Conservation (phyloP, 2,329 filamentous ascomycete species). For the Aulographum hederae region DNA sequence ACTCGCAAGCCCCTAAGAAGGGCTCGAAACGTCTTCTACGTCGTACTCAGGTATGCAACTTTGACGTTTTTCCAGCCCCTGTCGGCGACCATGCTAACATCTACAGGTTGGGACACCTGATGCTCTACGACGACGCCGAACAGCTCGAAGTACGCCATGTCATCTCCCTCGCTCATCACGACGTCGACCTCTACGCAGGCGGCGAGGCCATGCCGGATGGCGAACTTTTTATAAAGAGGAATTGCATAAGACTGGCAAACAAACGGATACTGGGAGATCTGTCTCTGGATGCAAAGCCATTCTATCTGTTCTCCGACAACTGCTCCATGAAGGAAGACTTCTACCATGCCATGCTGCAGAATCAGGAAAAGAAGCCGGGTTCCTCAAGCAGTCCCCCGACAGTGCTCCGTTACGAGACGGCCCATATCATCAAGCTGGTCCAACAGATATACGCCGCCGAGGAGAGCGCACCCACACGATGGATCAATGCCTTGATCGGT, state of each 20-base stretch:
- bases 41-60: constrained; percentile 54
- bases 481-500: constrained; percentile 84
- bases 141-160: constrained; percentile 94
- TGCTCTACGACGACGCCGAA: constrained; percentile 92
- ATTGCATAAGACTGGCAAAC: constrained; percentile 66
- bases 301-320: constrained; percentile 88
- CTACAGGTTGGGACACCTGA: constrained; percentile 71
- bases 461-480: constrained; percentile 75
- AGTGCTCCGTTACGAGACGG: constrained; percentile 61
- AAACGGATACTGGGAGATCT: constrained; percentile 36
- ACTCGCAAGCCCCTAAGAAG: constrained; percentile 31
- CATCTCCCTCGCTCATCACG: constrained; percentile 77
- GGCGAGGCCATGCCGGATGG: constrained; percentile 67
- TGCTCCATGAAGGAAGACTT: constrained; percentile 97
- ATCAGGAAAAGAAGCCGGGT: constrained; percentile 52
- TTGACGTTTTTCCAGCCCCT: no score
- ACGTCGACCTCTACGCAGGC: constrained; percentile 69
- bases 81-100: not conserved
- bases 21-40: constrained; percentile 81
- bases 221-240: constrained; percentile 89
- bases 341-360: constrained; percentile 79
- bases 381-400: constrained; percentile 32
- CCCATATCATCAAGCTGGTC: constrained; percentile 75
- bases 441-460: constrained; percentile 83
- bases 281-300: constrained; percentile 56